Evolutionary conservation across 768 basidiomycete species (phyloP), one percentile per base, ranked within the genome.

Genomic region (Chalciporus pseudorubinellus): DNA sequence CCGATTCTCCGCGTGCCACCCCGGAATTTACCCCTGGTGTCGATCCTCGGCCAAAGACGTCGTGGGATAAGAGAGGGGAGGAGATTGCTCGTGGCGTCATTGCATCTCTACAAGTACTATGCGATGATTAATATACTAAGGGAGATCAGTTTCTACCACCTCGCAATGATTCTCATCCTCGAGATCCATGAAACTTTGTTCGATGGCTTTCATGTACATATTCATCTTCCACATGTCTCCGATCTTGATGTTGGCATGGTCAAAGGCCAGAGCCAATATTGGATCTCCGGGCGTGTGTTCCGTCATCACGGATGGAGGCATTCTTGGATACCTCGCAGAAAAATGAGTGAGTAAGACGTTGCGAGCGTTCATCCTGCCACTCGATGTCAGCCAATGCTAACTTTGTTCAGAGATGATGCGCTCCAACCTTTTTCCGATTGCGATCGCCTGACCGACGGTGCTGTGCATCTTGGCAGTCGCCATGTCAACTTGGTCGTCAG

Each of bases 301-400:
- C 44, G 42, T 64, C 33, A 51, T 55, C 13, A 71, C 63, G 11
- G 76, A 68, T 4, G 78, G 71, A 3, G 92, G 92, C 64, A 95
- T 74, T 59, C 89, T 92, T 16, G 95, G 92, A 68, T 95, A 95
- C 24, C 94, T 85, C 36, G 90, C 90, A 10, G 94, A 97, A 71
- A 98, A 98, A 67, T 98, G 95, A 0, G 93, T 98, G 19, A 98
- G 79, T n/a, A 98, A 80, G 38, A 92, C 77, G 56, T 92, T 84
- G 47, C 83, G 72, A 1, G 93, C 93, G 10, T 80, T 76, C 94
- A 95, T 95, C 53, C 92, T 95, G 50, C 34, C 28, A 28, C 16
- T 39, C 4, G 16, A 51, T 22, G 20, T 48, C 22, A 51, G 42
- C 36, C 26, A 52, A 10, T 20, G 8, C 11, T 18, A 39, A 4